phyloP scores from a whole-genome alignment of 179 eudicot species.

The Spinacia oleracea region DNA sequence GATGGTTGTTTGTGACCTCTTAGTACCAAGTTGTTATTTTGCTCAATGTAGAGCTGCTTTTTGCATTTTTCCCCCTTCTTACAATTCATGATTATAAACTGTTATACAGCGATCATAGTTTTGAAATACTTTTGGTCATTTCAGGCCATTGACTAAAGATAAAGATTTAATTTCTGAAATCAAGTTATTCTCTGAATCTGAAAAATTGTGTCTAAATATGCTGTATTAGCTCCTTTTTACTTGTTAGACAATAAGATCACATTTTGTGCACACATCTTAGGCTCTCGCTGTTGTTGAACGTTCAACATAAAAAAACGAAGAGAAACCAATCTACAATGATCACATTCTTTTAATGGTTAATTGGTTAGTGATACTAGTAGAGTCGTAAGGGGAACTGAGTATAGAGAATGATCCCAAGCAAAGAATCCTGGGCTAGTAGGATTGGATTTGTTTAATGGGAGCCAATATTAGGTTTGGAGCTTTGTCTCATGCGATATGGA shows the following conservation, averaged over 20 bases:
- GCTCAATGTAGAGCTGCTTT: not conserved
- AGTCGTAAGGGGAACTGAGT: not conserved
- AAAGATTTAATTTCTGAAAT: too few species aligned
- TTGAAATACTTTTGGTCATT: conserved; percentile 1
- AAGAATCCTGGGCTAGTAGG: not conserved
- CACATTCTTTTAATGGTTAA: not conserved
- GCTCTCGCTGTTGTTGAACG: not conserved
- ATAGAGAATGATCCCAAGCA: not conserved
- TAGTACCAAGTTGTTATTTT: not conserved
- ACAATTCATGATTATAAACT: not conserved
- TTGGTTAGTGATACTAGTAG: too few species aligned
- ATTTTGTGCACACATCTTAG: not conserved
- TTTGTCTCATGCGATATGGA: not conserved
- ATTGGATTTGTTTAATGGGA: not conserved
- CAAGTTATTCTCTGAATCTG: not conserved
- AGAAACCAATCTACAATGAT: too few species aligned
- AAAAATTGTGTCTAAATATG: not conserved
- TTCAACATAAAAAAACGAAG: not conserved
- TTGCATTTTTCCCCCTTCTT: not conserved
- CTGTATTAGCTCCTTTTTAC: not conserved
- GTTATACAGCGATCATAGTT: not conserved
- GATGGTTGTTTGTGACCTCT: not conserved
- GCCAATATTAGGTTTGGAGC: not conserved
- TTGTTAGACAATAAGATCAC: not conserved
- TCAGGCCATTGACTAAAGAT: not conserved